Conservation (phyloP, 495 filamentous ascomycete species). For the Hyaloscypha bicolor region DNA sequence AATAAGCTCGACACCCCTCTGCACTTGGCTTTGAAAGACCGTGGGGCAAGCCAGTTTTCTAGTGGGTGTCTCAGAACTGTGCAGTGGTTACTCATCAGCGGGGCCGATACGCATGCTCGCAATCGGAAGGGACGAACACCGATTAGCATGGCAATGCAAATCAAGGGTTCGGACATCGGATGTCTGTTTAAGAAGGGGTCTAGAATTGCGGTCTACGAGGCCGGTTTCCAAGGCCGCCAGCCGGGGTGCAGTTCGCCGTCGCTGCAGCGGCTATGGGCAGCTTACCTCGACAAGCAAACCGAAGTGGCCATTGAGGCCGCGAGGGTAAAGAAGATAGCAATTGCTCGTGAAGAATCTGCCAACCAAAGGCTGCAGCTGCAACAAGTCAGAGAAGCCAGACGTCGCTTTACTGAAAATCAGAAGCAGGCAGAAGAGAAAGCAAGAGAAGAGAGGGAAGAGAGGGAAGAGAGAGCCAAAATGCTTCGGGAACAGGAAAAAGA, state of each 20-base stretch:
- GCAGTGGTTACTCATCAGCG: constrained; percentile 13
- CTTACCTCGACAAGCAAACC: constrained; percentile 17
- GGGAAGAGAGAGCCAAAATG: constrained; percentile 13
- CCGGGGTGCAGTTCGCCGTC: constrained; percentile 2
- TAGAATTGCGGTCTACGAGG: constrained; percentile 9
- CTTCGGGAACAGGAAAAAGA: constrained; percentile 14
- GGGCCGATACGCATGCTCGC: constrained; percentile 1
- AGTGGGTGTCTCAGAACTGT: constrained; percentile 10
- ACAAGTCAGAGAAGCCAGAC: neutral
- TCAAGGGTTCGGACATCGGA: neutral
- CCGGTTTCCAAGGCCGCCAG: constrained; percentile 4
- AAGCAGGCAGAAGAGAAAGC: constrained; percentile 6
- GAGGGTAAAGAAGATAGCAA: constrained; percentile 8
- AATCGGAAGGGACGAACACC: constrained; percentile 12
- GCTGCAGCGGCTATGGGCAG: constrained; percentile 6
- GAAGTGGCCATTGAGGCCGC: constrained; percentile 12
- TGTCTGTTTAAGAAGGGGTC: neutral
- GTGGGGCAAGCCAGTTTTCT: constrained; percentile 4
- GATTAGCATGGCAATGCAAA: neutral
- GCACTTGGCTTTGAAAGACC: constrained; percentile 8
- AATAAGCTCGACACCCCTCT: constrained; percentile 13
- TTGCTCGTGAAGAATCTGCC: neutral
- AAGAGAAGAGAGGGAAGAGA: constrained; percentile 13
- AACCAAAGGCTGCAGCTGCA: constrained; percentile 5
- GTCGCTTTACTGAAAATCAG: constrained; percentile 8